Conservation (phyloP, 331 rosid species). For the Rhamnella rubrinervis region DNA sequence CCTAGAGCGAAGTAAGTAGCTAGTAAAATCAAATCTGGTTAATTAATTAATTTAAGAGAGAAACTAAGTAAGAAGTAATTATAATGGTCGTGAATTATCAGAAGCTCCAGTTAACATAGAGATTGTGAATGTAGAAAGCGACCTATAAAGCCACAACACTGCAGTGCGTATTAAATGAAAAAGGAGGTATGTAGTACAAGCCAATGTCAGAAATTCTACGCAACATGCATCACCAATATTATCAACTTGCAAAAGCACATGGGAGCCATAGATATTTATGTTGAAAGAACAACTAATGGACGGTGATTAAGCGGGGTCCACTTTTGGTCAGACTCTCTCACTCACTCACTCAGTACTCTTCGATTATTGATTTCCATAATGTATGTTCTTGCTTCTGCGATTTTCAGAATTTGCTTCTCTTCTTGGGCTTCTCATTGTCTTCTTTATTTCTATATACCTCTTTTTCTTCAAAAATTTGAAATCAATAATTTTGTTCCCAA, state of each 20-base stretch:
- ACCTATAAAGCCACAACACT: conserved; percentile 6
- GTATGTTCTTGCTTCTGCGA: background rate
- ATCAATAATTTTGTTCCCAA: too few species aligned
- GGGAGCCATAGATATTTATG: conserved; percentile 20
- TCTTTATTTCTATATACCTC: too few species aligned
- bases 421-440: background rate
- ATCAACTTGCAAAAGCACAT: conserved; percentile 27
- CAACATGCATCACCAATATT: conserved; percentile 19
- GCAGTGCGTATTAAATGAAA: conserved; percentile 27
- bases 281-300: conserved; percentile 3
- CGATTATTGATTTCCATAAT: background rate
- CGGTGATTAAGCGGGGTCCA: conserved; percentile 31
- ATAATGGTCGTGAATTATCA: too few species aligned
- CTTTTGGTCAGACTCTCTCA: background rate
- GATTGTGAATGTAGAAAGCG: conserved; percentile 4
- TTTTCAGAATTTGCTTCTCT: background rate
- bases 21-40: too few species aligned
- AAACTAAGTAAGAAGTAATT: too few species aligned
- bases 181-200: conserved; percentile 22
- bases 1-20: too few species aligned
- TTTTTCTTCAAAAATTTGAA: too few species aligned
- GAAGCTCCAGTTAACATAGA: too few species aligned
- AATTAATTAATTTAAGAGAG: too few species aligned
- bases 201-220: background rate
- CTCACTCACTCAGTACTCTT: background rate